These are phyloP conservation scores for Picea abies DNA, from an alignment of 83 land plant species.

Conservation along the genomic window DNA sequence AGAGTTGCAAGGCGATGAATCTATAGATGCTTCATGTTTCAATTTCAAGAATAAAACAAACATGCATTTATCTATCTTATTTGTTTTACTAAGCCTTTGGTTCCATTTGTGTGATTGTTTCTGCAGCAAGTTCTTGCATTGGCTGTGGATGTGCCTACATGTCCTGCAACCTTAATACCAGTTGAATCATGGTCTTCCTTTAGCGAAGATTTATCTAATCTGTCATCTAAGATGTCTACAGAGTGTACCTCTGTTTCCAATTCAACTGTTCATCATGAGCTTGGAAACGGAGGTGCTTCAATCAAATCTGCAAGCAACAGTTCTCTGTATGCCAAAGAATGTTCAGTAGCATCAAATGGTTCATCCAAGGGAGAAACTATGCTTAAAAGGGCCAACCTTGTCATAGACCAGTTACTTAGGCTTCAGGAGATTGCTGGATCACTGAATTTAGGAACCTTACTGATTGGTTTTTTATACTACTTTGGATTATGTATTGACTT, in stretches of 20 bases:
- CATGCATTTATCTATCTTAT: background rate
- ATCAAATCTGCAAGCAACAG: background rate
- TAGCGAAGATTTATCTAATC: background rate
- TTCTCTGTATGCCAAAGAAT: background rate
- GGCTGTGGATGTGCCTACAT: background rate
- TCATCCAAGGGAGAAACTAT: background rate
- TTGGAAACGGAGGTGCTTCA: background rate
- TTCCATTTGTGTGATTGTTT: background rate
- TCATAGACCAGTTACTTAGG: slow-evolving; percentile 26
- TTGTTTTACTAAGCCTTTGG: background rate
- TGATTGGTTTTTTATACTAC: slow-evolving; percentile 36
- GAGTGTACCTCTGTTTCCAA: too few relatives aligned
- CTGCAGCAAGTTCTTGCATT: background rate
- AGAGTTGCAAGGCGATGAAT: background rate
- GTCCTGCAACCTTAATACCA: background rate
- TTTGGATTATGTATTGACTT: slow-evolving; percentile 42
- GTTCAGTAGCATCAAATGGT: background rate
- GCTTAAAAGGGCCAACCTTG: slow-evolving; percentile 27
- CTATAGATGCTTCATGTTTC: background rate
- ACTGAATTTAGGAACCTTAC: slow-evolving; percentile 31
- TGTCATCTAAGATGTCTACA: too few relatives aligned
- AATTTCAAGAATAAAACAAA: background rate
- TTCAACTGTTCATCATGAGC: background rate
- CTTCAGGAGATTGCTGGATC: slow-evolving; percentile 25
- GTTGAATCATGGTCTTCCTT: background rate